Evolutionary conservation across 805 yeast species (phyloP).

Genomic region (Maudiozyma saulgeensis): DNA sequence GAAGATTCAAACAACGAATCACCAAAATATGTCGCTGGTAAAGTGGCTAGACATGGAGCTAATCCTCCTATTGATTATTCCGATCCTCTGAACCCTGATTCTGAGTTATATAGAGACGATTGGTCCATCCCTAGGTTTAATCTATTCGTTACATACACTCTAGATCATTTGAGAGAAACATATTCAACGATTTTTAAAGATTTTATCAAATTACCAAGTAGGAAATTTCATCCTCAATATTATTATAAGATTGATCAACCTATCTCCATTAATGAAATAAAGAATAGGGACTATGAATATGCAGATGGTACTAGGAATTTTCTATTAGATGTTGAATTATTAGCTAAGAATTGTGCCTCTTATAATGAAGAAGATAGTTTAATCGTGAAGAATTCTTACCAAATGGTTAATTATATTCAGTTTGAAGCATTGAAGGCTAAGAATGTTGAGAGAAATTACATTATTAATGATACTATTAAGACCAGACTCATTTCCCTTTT

Average conservation of each 20-base stretch:
- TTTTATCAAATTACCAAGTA: constrained; percentile 65
- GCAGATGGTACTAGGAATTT: constrained; percentile 32
- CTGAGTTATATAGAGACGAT: constrained; percentile 23
- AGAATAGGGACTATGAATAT: constrained; percentile 29
- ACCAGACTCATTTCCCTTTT: constrained; percentile 11
- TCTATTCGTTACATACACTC: constrained; percentile 21
- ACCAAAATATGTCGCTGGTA: constrained; percentile 25
- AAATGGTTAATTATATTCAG: constrained; percentile 47
- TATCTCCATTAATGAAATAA: constrained; percentile 60
- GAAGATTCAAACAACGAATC: constrained; percentile 6
- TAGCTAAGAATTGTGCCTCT: constrained; percentile 61
- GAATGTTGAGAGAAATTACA: constrained; percentile 25
- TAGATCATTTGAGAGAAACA: constrained; percentile 22
- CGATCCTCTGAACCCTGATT: constrained; percentile 22
- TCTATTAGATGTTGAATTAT: constrained; percentile 49
- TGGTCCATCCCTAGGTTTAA: constrained; percentile 29
- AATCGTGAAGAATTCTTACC: constrained; percentile 57
- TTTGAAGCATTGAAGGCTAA: constrained; percentile 37
- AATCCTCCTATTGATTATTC: constrained; percentile 19
- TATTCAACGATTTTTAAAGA: constrained; percentile 32
- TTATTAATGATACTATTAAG: constrained; percentile 21
- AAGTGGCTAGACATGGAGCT: constrained; percentile 23
- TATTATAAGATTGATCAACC: constrained; percentile 56
- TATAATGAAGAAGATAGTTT: constrained; percentile 61
- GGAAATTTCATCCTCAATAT: constrained; percentile 71